These are phyloP conservation scores for Dactylellina sp. DNA, from an alignment of 2,329 filamentous ascomycete genomes.

Conservation along the genomic window DNA sequence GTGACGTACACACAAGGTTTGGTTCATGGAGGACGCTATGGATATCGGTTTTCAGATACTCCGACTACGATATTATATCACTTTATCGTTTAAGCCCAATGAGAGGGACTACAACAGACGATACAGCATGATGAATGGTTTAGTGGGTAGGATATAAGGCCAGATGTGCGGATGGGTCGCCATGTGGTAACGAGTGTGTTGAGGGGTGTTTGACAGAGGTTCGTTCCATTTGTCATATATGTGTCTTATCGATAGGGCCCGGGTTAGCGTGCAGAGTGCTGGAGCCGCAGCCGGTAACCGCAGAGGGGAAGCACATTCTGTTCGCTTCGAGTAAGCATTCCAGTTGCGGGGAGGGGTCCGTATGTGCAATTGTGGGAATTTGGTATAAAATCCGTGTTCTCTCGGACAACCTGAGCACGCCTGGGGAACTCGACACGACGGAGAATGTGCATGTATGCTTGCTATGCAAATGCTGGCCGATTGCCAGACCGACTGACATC, in stretches of 20 bases:
- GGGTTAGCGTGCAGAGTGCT: neutral
- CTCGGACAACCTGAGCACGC: slow-evolving; percentile 22
- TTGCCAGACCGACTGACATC: slow-evolving; percentile 12
- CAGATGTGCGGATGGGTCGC: neutral
- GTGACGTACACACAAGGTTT: neutral
- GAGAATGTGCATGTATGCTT: neutral
- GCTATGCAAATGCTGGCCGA: too few relatives aligned
- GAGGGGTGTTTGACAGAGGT: slow-evolving; percentile 1
- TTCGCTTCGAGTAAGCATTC: slow-evolving; percentile 13
- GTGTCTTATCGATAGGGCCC: slow-evolving; percentile 16
- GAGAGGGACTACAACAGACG: too few relatives aligned
- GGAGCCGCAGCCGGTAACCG: neutral
- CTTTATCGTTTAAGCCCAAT: too few relatives aligned
- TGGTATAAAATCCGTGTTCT: slow-evolving; percentile 12
- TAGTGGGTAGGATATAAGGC: too few relatives aligned
- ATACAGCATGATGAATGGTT: too few relatives aligned
- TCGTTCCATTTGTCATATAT: neutral
- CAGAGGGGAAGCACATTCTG: neutral
- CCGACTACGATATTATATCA: too few relatives aligned
- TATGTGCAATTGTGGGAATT: neutral
- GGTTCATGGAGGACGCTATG: neutral
- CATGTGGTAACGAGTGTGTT: slow-evolving; percentile 9
- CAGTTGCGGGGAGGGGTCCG: neutral
- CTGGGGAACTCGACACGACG: neutral
- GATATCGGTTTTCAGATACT: too few relatives aligned